phyloP scores from a whole-genome alignment of 306 rosid genomes.

The Ammopiptanthus mongolicus region DNA sequence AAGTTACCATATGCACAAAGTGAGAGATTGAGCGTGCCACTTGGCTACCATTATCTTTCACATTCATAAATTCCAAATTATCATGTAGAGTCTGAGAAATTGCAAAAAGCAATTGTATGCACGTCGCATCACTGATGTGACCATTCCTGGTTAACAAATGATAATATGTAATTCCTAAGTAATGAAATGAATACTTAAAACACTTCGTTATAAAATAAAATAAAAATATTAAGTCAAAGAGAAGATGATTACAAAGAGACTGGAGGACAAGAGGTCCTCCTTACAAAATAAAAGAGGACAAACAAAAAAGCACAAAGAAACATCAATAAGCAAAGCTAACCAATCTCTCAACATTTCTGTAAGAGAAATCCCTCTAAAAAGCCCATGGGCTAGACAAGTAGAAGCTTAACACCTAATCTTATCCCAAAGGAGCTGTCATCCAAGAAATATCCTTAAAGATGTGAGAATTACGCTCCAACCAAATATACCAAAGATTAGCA shows the following conservation, averaged over 20 bases:
- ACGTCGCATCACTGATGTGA: constrained; percentile 49
- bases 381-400: too few relatives aligned
- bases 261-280: background rate
- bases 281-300: background rate
- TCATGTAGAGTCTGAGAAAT: constrained; percentile 71
- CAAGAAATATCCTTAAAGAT: too few relatives aligned
- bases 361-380: too few relatives aligned
- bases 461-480: too few relatives aligned
- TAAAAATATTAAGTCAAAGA: too few relatives aligned
- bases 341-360: too few relatives aligned
- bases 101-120: constrained; percentile 77
- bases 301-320: background rate
- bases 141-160: constrained; percentile 55
- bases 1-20: constrained; percentile 68
- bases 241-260: background rate
- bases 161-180: constrained; percentile 12
- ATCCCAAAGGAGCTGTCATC: too few relatives aligned
- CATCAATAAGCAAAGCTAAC: background rate
- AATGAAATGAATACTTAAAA: background rate
- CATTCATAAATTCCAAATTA: constrained; percentile 49
- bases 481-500: too few relatives aligned
- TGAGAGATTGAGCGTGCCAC: constrained; percentile 68
- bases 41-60: constrained; percentile 68
- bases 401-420: too few relatives aligned
- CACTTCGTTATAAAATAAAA: too few relatives aligned